These are phyloP conservation scores for Huntiella decipiens DNA, from an alignment of 2,329 filamentous ascomycete genomes.

Conservation along the genomic window DNA sequence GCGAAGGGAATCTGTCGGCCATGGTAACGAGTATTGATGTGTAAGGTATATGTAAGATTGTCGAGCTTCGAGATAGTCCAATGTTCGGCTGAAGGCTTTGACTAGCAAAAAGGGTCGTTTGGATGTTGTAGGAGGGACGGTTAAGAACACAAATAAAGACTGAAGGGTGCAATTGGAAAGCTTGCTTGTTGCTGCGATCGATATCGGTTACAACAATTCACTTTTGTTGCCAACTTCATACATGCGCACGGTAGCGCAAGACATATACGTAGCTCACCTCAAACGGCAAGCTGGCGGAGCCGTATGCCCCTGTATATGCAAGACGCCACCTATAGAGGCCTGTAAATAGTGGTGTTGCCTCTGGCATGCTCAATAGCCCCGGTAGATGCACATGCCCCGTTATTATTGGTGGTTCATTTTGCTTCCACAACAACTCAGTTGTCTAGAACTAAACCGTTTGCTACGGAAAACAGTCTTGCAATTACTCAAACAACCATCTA, in stretches of 20 bases:
- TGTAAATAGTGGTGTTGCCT: too few relatives aligned
- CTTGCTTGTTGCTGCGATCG: neutral
- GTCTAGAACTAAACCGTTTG: too few relatives aligned
- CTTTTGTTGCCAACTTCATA: conserved; percentile 5
- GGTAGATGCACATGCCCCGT: too few relatives aligned
- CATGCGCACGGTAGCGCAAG: conserved; percentile 3
- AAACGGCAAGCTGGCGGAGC: neutral
- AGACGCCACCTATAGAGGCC: too few relatives aligned
- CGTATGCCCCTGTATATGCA: neutral
- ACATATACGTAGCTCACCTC: conserved; percentile 5
- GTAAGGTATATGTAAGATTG: neutral
- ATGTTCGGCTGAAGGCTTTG: neutral
- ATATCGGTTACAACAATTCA: neutral
- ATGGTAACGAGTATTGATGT: conserved; percentile 23
- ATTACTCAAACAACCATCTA: too few relatives aligned
- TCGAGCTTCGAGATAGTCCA: neutral
- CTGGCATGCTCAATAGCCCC: too few relatives aligned
- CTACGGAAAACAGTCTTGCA: too few relatives aligned
- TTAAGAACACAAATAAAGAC: neutral
- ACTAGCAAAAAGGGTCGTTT: neutral
- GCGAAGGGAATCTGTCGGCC: conserved; percentile 61
- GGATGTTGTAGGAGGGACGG: too few relatives aligned
- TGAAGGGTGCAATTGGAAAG: neutral
- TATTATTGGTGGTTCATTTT: too few relatives aligned
- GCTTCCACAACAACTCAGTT: too few relatives aligned